phyloP scores from a whole-genome alignment of 768 basidiomycete genomes.

The Vararia minispora region DNA sequence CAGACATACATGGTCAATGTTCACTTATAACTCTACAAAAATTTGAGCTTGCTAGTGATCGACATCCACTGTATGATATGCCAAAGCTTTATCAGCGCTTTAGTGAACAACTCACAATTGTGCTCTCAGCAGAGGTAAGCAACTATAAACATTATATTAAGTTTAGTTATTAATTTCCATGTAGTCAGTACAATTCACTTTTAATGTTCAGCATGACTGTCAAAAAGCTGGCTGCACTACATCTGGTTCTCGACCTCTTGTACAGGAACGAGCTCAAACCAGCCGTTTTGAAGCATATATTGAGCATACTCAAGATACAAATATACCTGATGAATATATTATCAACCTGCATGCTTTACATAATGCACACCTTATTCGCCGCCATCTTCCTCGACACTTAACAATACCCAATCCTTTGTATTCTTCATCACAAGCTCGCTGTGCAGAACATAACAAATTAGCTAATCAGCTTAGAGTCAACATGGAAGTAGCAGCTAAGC shows the following conservation, averaged over 20 bases:
- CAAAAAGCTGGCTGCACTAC: slow-evolving; percentile 6
- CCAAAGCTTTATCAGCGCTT: not conserved
- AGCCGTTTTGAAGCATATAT: slow-evolving; percentile 8
- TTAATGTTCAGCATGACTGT: slow-evolving; percentile 20
- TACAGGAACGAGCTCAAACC: slow-evolving; percentile 17
- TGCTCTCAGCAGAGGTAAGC: not conserved
- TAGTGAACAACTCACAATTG: not conserved
- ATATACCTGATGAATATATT: slow-evolving; percentile 15
- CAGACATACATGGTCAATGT: not conserved
- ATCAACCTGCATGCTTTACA: slow-evolving; percentile 22
- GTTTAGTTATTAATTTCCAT: not conserved
- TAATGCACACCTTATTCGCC: slow-evolving; percentile 19
- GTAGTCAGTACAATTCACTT: slow-evolving; percentile 13
- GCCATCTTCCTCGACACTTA: slow-evolving; percentile 14
- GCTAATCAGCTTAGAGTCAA: slow-evolving; percentile 6
- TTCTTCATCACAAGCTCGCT: slow-evolving; percentile 6
- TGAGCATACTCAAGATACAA: slow-evolving; percentile 11
- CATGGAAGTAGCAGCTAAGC: no score
- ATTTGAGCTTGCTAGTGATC: not conserved
- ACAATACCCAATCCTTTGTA: slow-evolving; percentile 12
- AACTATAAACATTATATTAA: not conserved
- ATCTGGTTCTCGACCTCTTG: slow-evolving; percentile 2
- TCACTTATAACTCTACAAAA: not conserved
- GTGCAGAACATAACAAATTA: slow-evolving; percentile 6
- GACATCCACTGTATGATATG: not conserved